Evolutionary conservation across 176 grass and related monocot species (phyloP).

Genomic region (Puccinellia tenuiflora): DNA sequence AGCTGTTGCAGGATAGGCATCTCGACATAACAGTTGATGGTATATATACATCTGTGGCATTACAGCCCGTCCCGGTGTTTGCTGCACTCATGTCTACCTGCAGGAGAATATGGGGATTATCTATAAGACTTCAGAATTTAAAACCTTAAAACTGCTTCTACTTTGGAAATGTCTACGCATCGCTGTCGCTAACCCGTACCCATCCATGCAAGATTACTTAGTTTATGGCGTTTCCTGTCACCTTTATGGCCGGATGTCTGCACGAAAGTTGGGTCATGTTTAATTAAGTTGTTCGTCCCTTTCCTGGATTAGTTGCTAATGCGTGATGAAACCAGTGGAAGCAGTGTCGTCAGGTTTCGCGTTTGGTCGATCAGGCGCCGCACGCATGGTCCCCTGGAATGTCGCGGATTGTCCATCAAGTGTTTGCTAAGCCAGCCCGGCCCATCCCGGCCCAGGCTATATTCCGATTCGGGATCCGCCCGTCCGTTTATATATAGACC

Average conservation of each 20-base stretch:
- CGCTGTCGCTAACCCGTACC: neutral
- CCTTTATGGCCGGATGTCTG: neutral
- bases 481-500: neutral
- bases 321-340: neutral
- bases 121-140: neutral
- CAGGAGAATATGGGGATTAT: constrained; percentile 11
- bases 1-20: neutral
- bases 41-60: constrained; percentile 26
- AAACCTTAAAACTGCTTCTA: neutral
- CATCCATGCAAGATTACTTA: neutral
- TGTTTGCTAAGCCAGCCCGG: too few species aligned
- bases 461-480: neutral
- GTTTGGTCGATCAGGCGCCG: constrained; percentile 10
- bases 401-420: neutral
- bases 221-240: constrained; percentile 3
- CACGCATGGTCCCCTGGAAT: constrained; percentile 23
- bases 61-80: neutral
- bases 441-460: too few species aligned
- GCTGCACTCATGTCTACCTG: constrained; percentile 21
- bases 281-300: neutral
- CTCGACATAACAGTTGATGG: neutral
- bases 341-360: neutral
- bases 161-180: constrained; percentile 15
- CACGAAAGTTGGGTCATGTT: constrained; percentile 33
- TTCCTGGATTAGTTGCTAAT: constrained; percentile 24